Base-by-base conservation (phyloP, 345 rosid species). In the Rubroshorea leprosula region DNA sequence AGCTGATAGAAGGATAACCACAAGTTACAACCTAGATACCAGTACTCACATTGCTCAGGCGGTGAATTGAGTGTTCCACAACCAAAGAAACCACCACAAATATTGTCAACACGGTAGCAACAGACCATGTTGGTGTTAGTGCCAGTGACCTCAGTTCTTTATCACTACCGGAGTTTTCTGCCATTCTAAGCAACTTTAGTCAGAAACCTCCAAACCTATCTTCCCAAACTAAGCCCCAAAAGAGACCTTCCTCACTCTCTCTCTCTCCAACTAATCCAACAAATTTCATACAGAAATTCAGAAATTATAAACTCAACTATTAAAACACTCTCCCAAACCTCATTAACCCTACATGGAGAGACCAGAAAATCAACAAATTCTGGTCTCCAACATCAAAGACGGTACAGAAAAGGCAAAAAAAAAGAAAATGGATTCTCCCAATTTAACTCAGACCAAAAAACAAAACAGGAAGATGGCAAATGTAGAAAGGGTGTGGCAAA, bases 81-180 rank as follows among this genome's bases (percentile, higher is more conserved):
- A 86, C 69, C 72, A 86, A 66, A 52, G 99, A 93, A 61, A 93
- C 87, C 51, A 68, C 76, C 14, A 92, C 96, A 57, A 93, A 85
- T 49, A 93, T 59, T 10, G 97, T 89, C 73, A 93, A 67, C 31
- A 89, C 99, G 0, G 96, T 83, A 48, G 99, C 99, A 57, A 89
- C 93, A 18, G 97, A 89, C 99, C 99, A 93, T 59, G 97, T 89
- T 47, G 99, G 97, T 1, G 97, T 89, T 31, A 80, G 67, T 21
- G 88, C 96, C 71, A 89, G 69, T 1, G 97, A 83, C 70, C 95
- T 72, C 74, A 66, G 65, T 70, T 81, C 95, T 46, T 68, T 68
- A 8, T 65, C 63, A 23, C 43, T 39, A 39, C 68, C 73, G 26
- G 11, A 23, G 24, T 22, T 54, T 56, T 67, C 75, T 47, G 14